Base-by-base conservation (phyloP, 495 filamentous ascomycete species). In the Mycothermus thermophilus region DNA sequence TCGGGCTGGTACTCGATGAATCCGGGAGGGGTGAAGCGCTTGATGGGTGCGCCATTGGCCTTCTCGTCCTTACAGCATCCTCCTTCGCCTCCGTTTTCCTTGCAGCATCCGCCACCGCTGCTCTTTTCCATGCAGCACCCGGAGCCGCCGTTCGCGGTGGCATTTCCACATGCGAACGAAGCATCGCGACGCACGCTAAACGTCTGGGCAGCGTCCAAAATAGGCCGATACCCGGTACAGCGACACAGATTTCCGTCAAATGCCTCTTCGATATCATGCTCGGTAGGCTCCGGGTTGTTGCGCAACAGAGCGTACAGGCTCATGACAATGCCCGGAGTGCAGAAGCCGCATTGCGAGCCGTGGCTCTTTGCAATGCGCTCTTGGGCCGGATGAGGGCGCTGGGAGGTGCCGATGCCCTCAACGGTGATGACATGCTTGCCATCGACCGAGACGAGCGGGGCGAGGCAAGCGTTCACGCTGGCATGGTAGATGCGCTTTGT, bases 341-440 rank as follows among this genome's bases (percentile, higher is more conserved):
- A 97, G 52, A 97, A 97, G 6, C 70, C 75, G 47, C 74, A 80
- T 54, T 80, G 76, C 24, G 69, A 75, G 21, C 76, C 76, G 48
- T 79, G 69, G 27, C 66, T 56, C 55, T 77, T 78, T 14, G 86
- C 86, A 40, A 97, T 80, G 28, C 90, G 74, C 59, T 97, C 87
- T 58, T 97, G 90, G 2, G 80, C 64, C 3, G 90, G 83, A 63
- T 97, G 90, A 8, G 90, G 90, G 24, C 70, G 72, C 56, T 86
- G 80, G 31, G 80, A 75, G 50, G 81, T 80, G 8, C 90, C 90
- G 55, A 97, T 93, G n/a, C 90, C 90, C 57, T 97, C 90, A 9
- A 97, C 76, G 6, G 90, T 97, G 46, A 97, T 87, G 42, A 97
- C 87, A 69, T 97, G 90, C 57, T 97, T 97, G 16, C 90, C 90